A percentile compares a stretch with the other conserved stretches of the same genome.
These are phyloP conservation scores for Solanum bulbocastanum DNA, from an alignment of 257 asterid genomes.

Conservation along the genomic window DNA sequence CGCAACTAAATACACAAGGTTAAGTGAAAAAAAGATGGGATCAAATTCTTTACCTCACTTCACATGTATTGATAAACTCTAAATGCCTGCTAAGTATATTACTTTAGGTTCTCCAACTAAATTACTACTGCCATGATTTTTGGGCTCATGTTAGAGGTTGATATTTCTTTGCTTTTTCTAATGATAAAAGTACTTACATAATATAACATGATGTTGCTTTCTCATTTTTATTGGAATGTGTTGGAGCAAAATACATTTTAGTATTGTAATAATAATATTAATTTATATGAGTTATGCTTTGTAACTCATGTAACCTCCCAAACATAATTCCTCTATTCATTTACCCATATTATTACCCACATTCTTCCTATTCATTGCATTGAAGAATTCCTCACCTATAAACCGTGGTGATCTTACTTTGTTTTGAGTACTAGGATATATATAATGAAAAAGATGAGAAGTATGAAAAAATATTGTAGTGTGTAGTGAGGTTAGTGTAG, in stretches of 20 bases:
- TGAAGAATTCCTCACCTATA: background rate
- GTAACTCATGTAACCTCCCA: background rate
- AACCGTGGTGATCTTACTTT: background rate
- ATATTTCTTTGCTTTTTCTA: background rate
- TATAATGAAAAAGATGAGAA: background rate
- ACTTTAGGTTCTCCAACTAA: background rate
- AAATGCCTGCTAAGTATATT: background rate
- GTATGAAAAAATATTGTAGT: background rate
- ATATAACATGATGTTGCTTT: background rate
- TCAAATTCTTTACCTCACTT: background rate
- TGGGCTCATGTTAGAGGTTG: background rate
- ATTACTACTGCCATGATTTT: background rate
- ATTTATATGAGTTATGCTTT: background rate
- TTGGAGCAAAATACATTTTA: background rate
- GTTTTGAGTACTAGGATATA: background rate
- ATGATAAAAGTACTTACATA: background rate
- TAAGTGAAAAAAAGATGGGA: background rate
- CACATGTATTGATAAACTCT: background rate
- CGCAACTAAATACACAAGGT: background rate
- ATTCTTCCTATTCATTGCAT: background rate
- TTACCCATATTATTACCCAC: background rate
- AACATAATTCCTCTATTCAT: background rate
- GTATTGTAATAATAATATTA: background rate
- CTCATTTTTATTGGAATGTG: background rate
- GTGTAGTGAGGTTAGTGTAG: background rate